Evolutionary conservation across 106 monocot species (phyloP), one percentile per base, ranked within the genome.

Genomic region (Allium sativum): DNA sequence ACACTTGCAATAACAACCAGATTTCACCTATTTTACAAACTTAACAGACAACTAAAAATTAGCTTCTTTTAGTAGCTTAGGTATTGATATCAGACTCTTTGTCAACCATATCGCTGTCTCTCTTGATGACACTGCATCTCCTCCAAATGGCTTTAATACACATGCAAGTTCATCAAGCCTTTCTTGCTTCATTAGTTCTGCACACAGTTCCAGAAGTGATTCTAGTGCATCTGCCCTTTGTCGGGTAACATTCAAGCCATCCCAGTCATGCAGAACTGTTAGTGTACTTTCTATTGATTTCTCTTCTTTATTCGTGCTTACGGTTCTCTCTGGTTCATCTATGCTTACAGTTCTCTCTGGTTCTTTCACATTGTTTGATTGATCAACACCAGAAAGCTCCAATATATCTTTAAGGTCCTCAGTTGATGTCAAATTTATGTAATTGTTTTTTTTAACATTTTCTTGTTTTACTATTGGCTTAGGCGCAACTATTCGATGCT

Each of bases 101-200:
- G 93, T 89, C 45, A 94, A 66, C 93, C 89, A 90, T 31, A 93
- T 93, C 56, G 93, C 86, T 21, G 89, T 94, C 73, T 94, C 93
- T 65, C 89, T 77, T 2, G 89, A 86, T 13, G 93, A 86, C 8
- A 94, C 86, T 6, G 72, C 59, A 65, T 86, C 86, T 52, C 76
- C 76, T n/a, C 89, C 93, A 70, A 94, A 94, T 50, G 93, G 93
- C 55, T 58, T 80, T 12, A 94, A 58, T 64, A 94, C 76, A 6
- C 86, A 81, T 18, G 86, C 85, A 46, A 94, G 83, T 65, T 94
- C 94, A 13, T 94, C 94, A 12, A 90, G 73, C 61, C 76, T 90
- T 73, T 94, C 86, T 47, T 90, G 80, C 51, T 82, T 67, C 48
- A 94, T 62, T 42, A 94, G 67, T 61, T 82, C 62, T 15, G 93